phyloP scores from a whole-genome alignment of 2,329 filamentous ascomycete species.

The Penicillium olsonii region DNA sequence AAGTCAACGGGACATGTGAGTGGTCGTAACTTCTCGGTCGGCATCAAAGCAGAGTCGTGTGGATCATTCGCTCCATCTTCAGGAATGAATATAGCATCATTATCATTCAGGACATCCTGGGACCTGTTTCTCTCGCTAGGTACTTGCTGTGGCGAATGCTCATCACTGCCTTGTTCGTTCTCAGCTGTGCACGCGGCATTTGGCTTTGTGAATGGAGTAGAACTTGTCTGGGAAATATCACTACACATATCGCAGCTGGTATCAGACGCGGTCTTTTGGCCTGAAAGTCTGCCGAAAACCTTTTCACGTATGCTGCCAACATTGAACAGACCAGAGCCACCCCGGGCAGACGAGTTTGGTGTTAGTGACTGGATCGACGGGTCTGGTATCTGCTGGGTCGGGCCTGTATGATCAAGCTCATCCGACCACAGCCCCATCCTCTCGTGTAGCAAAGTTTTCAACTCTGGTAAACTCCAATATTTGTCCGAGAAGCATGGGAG shows the following conservation, averaged over 20 bases:
- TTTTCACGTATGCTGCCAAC: not conserved
- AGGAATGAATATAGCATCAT: too few species aligned
- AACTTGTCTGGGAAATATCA: too few species aligned
- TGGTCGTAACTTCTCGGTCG: too few species aligned
- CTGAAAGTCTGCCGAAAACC: not conserved
- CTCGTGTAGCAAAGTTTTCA: slow-evolving; percentile 21
- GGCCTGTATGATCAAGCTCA: not conserved
- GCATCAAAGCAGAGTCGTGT: too few species aligned
- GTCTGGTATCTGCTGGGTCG: not conserved
- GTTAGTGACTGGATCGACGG: not conserved
- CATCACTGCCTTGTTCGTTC: too few species aligned
- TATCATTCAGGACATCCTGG: too few species aligned
- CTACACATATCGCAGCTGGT: not conserved
- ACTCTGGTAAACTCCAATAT: slow-evolving; percentile 27
- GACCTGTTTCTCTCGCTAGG: too few species aligned
- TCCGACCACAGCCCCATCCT: slow-evolving; percentile 17
- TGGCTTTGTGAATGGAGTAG: too few species aligned
- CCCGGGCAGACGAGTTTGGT: not conserved
- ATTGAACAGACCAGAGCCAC: not conserved
- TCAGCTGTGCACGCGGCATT: too few species aligned
- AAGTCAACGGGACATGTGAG: not conserved
- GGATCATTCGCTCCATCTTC: too few species aligned
- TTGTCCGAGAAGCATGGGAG: not conserved
- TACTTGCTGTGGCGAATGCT: too few species aligned
- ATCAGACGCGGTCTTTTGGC: not conserved